Percentiles rank a stretch among this genome's conserved stretches.
These are phyloP conservation scores for Blastomyces silverae DNA, from an alignment of 2,329 filamentous ascomycete genomes.

Conservation along the genomic window DNA sequence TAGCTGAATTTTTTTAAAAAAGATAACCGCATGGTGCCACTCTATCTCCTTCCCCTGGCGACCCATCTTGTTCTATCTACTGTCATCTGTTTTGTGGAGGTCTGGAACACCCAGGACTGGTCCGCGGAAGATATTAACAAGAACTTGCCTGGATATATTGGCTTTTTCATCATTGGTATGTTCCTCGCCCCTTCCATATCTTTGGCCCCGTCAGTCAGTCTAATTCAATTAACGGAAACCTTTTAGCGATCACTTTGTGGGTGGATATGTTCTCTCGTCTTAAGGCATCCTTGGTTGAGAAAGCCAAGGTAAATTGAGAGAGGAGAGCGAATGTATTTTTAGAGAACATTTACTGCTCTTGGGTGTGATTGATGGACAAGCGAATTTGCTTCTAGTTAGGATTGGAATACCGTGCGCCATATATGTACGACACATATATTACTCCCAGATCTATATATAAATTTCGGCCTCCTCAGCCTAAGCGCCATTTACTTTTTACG, in stretches of 20 bases:
- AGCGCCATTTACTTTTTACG: background rate
- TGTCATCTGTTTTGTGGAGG: background rate
- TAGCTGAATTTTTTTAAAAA: background rate
- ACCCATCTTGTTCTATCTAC: slow-evolving; percentile 1
- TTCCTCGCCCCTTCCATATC: background rate
- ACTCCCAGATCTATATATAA: background rate
- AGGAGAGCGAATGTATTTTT: background rate
- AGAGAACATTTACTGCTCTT: background rate
- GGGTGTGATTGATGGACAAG: background rate
- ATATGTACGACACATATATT: background rate
- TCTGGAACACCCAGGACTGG: background rate
- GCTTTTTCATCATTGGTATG: background rate
- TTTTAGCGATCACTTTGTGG: background rate
- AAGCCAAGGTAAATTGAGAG: background rate
- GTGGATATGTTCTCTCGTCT: slow-evolving; percentile 3
- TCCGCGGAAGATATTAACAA: background rate
- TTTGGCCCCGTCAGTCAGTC: background rate
- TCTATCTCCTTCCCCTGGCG: background rate
- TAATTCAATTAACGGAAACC: background rate
- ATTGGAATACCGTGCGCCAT: background rate
- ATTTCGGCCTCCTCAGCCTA: background rate
- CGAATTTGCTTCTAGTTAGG: background rate
- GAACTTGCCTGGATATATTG: background rate
- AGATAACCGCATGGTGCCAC: slow-evolving; percentile 1
- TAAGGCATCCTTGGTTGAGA: background rate